Base-by-base conservation (phyloP, 768 basidiomycete genomes). In the Cystofilobasidium bisporidii region DNA sequence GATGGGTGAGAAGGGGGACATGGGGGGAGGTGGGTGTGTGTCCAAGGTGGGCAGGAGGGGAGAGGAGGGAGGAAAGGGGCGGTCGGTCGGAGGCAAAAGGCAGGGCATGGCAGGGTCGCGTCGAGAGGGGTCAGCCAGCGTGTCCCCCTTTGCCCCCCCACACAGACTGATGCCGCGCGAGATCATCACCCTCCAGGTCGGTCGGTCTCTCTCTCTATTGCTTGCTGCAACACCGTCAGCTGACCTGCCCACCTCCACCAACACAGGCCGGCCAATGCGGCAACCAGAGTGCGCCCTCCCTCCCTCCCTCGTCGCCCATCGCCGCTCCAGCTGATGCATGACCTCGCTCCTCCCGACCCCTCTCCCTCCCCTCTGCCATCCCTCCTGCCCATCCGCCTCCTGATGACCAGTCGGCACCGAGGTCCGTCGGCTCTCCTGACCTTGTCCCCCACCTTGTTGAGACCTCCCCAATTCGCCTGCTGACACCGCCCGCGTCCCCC, bases 181-280 rank as follows among this genome's bases (percentile, higher is more conserved):
- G 71, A 76, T 78, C 71, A 77, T 78, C 70, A 77, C 77, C 14
- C 66, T 78, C 18, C 77, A 78, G 72, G 77, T 76, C 38, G 75
- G 71, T 5, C 10, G 24, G 4, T 22, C 50, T 0, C 15, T 26
- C 57, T 1, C 18, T 18, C 26, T 32, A 9, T 3, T 18, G n/a
- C n/a, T n/a, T n/a, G n/a, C n/a, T n/a, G n/a, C n/a, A n/a, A n/a
- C n/a, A n/a, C n/a, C n/a, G n/a, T n/a, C n/a, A n/a, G n/a, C n/a
- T n/a, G n/a, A n/a, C n/a, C n/a, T n/a, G n/a, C n/a, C n/a, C n/a
- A n/a, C n/a, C n/a, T n/a, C n/a, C n/a, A n/a, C n/a, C n/a, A n/a
- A n/a, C n/a, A 38, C 86, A 90, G 75, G 84, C 91, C 15, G 91
- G 91, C 72, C 91, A 94, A 82, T 91, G 89, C 65, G 90, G 90